phyloP scores from a whole-genome alignment of 345 rosid species.

The Capsella bursapastoris region DNA sequence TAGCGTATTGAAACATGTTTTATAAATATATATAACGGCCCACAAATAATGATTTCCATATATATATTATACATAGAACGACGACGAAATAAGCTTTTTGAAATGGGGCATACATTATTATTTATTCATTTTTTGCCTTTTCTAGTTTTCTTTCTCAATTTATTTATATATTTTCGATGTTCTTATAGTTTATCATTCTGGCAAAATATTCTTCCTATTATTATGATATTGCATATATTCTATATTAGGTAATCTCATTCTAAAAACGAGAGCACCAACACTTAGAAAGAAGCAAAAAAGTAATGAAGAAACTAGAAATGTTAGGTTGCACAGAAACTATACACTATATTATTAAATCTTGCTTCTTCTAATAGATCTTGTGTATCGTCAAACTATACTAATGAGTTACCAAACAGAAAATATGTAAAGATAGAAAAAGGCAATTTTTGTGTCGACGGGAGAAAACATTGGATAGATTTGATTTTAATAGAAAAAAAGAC shows the following conservation, averaged over 20 bases:
- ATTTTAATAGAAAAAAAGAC: too few species aligned
- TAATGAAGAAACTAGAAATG: background rate
- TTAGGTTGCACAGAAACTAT: background rate
- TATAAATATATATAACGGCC: too few species aligned
- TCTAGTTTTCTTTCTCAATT: too few species aligned
- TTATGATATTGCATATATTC: background rate
- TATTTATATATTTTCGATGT: too few species aligned
- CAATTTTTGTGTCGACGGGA: constrained; percentile 2
- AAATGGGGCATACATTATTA: too few species aligned
- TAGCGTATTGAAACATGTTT: too few species aligned
- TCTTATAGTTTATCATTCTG: background rate
- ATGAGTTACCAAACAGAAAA: background rate
- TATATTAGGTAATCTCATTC: background rate
- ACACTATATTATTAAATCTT: background rate
- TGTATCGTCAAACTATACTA: background rate
- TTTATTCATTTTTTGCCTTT: too few species aligned
- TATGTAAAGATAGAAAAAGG: constrained; percentile 26
- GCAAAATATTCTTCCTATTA: background rate
- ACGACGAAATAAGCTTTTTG: too few species aligned
- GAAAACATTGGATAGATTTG: constrained; percentile 27
- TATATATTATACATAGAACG: too few species aligned
- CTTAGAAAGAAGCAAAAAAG: too few species aligned
- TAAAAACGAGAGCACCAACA: background rate
- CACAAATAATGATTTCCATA: too few species aligned
- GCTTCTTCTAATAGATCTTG: background rate